Evolutionary conservation across 371 early-diverging fungal species (phyloP), one percentile per base, ranked within the genome.

Genomic region (Phascolomyces articulosus): DNA sequence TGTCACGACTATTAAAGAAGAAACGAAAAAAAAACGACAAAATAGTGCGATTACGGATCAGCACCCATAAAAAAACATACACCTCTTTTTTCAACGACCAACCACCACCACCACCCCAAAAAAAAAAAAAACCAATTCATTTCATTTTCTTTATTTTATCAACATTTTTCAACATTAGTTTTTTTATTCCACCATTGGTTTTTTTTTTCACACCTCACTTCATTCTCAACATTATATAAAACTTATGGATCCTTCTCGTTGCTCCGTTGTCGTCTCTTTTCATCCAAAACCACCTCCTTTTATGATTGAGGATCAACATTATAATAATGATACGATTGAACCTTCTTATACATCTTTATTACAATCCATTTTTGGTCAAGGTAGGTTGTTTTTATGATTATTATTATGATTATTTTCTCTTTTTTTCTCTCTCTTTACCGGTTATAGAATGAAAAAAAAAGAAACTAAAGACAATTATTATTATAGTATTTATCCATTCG

Each of bases 401-500:
- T 31, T 6, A 31, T 31, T 6, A 31, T 31, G 9, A 31, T 31
- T 6, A 31, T 31, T 6, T 6, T 31, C 9, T 9, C n/a, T n/a
- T n/a, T n/a, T n/a, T n/a, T n/a, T n/a, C n/a, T n/a, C n/a, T n/a
- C n/a, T n/a, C n/a, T n/a, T n/a, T n/a, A n/a, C n/a, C n/a, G n/a
- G n/a, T n/a, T n/a, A n/a, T n/a, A n/a, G n/a, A n/a, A n/a, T n/a
- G n/a, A n/a, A n/a, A n/a, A n/a, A n/a, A n/a, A n/a, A n/a, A n/a
- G n/a, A n/a, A n/a, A n/a, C n/a, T 34, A 34, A 34, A 9, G 11
- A 34, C 11, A 0, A 34, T 9, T 9, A 34, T 34, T 34, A 34
- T 34, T 9, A 88, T 92, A 73, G 79, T 73, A 9, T 64, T 63
- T 65, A 28, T 71, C 41, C 63, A 68, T 47, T 68, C 71, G 21